Evolutionary conservation across 345 rosid genomes (phyloP), one percentile per base, ranked within the genome.

Genomic region (Hypericum androsaemum): DNA sequence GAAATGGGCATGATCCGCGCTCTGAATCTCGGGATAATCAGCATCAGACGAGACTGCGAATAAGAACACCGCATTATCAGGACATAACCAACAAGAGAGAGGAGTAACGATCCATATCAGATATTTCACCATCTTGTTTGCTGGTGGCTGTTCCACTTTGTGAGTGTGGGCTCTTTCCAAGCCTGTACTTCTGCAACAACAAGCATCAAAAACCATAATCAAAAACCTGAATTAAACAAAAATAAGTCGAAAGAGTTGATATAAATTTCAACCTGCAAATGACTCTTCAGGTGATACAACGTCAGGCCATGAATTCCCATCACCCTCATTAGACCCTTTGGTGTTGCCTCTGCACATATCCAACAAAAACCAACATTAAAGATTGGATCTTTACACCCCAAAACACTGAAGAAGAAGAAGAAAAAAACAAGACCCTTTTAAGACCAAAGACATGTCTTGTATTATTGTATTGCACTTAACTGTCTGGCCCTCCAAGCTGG

Each of bases 281-380:
- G 96, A 65, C 96, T 92, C 77, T 92, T 92, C 16, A 92, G 79
- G 66, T 92, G 98, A 70, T 87, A 92, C 71, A 92, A 59, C 53
- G 96, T 92, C 51, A 92, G 89, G 10, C 89, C 96, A 65, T 92
- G 76, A 71, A 88, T 75, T 37, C 71, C 96, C 89, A 88, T 80
- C 60, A 62, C 71, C 62, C 80, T 80, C 89, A 83, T 87, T 77
- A 87, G 70, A 69, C 86, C 75, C 80, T 81, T 92, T 2, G 98
- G 98, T 60, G 96, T 92, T 61, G 98, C 98, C 63, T 83, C 98
- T 92, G 76, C 67, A 22, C 32, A 22, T 22, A 22, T 22, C 32
- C 66, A 43, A 75, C 12, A 58, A 0, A 14, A 51, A 51, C 41
- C 37, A 47, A 73, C 15, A 35, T 60, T 17, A 39, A 60, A 62